A percentile compares a stretch with the other conserved stretches of the same genome.
Evolutionary conservation across 2,329 filamentous ascomycete genomes (phyloP).

Genomic region (Fusarium dlaminii): DNA sequence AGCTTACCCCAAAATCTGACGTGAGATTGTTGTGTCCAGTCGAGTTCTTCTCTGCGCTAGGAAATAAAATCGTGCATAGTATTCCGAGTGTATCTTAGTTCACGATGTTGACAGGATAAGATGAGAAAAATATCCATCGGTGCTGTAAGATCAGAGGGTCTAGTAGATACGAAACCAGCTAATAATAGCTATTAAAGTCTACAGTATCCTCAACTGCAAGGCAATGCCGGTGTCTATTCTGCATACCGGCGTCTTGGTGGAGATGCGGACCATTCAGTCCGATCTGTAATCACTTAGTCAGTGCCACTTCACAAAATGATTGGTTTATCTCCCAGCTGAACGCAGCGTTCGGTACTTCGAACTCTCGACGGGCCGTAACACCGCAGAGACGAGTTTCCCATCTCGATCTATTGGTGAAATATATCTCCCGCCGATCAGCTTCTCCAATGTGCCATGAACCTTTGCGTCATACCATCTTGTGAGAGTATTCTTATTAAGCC

Average conservation of each 20-base stretch:
- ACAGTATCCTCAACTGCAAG: not conserved
- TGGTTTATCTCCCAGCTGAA: not conserved
- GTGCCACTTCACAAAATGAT: not conserved
- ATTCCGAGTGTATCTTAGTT: not conserved
- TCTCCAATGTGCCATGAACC: not conserved
- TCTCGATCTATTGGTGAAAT: not conserved
- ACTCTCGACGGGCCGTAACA: not conserved
- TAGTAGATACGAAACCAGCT: not conserved
- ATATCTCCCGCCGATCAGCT: not conserved
- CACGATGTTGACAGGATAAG: not conserved
- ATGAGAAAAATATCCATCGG: not conserved
- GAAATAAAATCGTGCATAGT: not conserved
- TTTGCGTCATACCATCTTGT: not conserved
- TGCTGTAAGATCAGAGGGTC: rapidly evolving
- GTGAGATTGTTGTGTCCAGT: not conserved
- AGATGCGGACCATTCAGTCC: not conserved
- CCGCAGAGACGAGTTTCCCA: not conserved
- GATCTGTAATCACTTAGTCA: constrained; percentile 4
- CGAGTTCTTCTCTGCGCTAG: rapidly evolving
- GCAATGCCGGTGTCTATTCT: not conserved
- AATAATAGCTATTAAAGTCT: rapidly evolving
- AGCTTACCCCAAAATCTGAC: not conserved
- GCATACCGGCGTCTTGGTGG: constrained; percentile 9
- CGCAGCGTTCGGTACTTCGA: too few relatives aligned
- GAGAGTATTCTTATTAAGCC: not conserved